phyloP scores from a whole-genome alignment of 2,329 filamentous ascomycete genomes.

The Cladophialophora chaetospira region DNA sequence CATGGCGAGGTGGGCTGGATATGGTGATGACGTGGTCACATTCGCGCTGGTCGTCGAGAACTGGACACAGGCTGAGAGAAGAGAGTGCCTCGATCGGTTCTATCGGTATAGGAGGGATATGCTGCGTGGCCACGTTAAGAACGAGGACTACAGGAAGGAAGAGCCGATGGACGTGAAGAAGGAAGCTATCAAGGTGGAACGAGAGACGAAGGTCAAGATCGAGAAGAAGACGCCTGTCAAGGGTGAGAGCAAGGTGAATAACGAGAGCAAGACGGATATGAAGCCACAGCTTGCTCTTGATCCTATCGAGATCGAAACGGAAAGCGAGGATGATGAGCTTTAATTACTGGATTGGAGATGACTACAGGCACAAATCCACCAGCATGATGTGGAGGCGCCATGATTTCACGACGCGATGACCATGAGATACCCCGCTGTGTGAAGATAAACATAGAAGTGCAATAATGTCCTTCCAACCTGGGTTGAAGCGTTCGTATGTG shows the following conservation, averaged over 20 bases:
- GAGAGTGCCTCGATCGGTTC: conserved; percentile 76
- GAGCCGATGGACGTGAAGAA: background rate
- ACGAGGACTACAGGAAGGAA: conserved; percentile 8
- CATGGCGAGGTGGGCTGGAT: conserved; percentile 81
- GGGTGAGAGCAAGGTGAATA: background rate
- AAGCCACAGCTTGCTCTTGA: too few species aligned
- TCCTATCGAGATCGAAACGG: background rate
- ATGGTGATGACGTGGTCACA: conserved; percentile 67
- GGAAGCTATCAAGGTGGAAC: background rate
- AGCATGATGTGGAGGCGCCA: background rate
- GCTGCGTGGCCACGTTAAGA: conserved; percentile 36
- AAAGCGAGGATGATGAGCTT: background rate
- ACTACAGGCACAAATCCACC: background rate
- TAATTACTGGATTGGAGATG: background rate
- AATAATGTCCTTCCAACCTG: too few species aligned
- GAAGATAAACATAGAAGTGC: too few species aligned
- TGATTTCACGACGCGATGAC: background rate
- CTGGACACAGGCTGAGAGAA: conserved; percentile 81
- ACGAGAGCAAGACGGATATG: background rate
- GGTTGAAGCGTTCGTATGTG: too few species aligned
- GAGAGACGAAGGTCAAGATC: background rate
- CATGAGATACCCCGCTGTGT: too few species aligned
- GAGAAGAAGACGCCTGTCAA: background rate
- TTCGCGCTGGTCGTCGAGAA: conserved; percentile 90
- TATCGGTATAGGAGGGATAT: conserved; percentile 68